Percentiles rank a stretch among this genome's conserved stretches.
Evolutionary conservation across 2,329 filamentous ascomycete genomes (phyloP).

Genomic region (Cladosporium austrohemisphaericum): DNA sequence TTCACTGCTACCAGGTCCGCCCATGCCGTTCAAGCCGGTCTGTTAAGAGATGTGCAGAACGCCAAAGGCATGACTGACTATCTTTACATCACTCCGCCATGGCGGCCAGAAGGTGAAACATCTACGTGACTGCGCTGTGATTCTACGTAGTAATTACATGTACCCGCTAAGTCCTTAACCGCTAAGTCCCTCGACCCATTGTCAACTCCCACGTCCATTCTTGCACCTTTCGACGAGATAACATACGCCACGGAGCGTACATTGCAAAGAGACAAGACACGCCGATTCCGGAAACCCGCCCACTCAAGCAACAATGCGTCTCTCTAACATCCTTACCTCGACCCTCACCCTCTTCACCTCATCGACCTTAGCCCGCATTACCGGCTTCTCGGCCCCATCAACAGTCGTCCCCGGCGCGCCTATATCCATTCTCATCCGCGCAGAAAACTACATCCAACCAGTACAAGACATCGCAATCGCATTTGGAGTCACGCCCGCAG

Average conservation of each 20-base stretch:
- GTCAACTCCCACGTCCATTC: too few species aligned
- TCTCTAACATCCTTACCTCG: constrained; percentile 1
- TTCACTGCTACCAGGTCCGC: not conserved
- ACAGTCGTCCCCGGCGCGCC: constrained; percentile 39
- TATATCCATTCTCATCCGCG: constrained; percentile 39
- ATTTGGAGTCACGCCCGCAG: constrained; percentile 34
- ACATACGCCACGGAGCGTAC: too few species aligned
- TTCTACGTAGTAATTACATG: too few species aligned
- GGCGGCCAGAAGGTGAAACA: not conserved
- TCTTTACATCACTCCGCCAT: constrained; percentile 10
- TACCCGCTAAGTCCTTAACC: too few species aligned
- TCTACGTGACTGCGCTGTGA: too few species aligned
- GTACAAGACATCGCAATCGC: constrained; percentile 45
- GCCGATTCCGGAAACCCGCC: not conserved
- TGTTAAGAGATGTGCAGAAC: not conserved
- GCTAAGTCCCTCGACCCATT: too few species aligned
- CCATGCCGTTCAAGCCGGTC: constrained; percentile 3
- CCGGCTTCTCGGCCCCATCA: constrained; percentile 42
- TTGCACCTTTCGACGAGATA: too few species aligned
- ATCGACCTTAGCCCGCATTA: constrained; percentile 40
- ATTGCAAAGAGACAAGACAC: too few species aligned
- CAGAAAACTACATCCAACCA: constrained; percentile 44
- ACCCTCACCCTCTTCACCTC: constrained; percentile 19
- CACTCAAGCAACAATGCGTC: constrained; percentile 4
- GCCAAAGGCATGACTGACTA: not conserved